Evolutionary conservation across 192 early-diverging fungal genomes (phyloP).

Genomic region (Spizellomyces sp.): DNA sequence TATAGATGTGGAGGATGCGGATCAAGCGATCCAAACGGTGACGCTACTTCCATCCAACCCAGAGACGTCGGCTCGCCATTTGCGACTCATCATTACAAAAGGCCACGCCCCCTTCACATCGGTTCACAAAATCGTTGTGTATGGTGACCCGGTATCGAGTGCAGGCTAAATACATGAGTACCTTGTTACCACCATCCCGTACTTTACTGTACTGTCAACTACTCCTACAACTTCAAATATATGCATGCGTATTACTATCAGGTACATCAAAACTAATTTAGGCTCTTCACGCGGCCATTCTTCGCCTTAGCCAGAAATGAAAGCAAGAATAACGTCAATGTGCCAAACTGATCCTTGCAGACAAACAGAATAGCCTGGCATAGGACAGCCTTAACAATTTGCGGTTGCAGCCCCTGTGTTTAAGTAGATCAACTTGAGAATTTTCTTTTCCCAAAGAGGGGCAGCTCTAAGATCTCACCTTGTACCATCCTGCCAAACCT

Average conservation of each 20-base stretch:
- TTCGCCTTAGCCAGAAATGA: constrained; percentile 26
- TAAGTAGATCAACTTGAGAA: constrained; percentile 1
- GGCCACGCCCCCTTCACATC: constrained; percentile 30
- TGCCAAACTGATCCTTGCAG: constrained; percentile 89
- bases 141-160: constrained; percentile 9
- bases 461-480: constrained; percentile 52
- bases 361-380: constrained; percentile 97
- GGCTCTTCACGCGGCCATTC: too few species aligned
- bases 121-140: constrained; percentile 25
- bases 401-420: constrained; percentile 88
- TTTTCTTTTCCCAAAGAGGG: too few species aligned
- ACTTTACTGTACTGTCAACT: too few species aligned
- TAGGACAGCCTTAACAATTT: constrained; percentile 99
- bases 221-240: too few species aligned
- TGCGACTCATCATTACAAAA: constrained; percentile 18
- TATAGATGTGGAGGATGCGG: constrained; percentile 21
- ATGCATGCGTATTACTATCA: too few species aligned
- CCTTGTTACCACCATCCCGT: too few species aligned
- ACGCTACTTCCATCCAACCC: constrained; percentile 4
- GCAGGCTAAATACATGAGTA: too few species aligned
- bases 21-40: constrained; percentile 12
- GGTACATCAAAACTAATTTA: too few species aligned
- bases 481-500: constrained; percentile 92
- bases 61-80: neutral
- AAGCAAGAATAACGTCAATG: constrained; percentile 69